These are phyloP conservation scores for Pichia inconspicua DNA, from an alignment of 1,139 yeast species.

Conservation along the genomic window DNA sequence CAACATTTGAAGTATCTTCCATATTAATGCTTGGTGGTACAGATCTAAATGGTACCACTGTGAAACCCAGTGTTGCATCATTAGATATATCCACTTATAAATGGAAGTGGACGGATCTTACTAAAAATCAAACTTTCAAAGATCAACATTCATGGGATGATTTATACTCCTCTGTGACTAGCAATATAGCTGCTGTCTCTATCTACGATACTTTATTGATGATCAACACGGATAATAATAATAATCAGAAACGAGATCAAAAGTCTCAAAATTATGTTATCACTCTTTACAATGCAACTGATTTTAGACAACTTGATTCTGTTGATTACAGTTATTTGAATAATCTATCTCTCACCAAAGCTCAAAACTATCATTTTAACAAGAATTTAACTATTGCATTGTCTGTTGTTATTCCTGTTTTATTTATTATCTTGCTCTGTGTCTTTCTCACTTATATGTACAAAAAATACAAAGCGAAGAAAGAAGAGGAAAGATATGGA, in stretches of 20 bases:
- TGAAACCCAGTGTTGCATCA: constrained; percentile 34
- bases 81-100: constrained; percentile 29
- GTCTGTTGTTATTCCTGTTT: constrained; percentile 26
- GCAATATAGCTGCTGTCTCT: constrained; percentile 7
- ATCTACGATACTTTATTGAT: constrained; percentile 8
- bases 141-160: constrained; percentile 14
- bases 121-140: constrained; percentile 18
- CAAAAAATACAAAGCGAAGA: constrained; percentile 21
- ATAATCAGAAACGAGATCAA: constrained; percentile 12
- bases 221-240: constrained; percentile 6
- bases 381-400: constrained; percentile 24
- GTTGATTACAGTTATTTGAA: constrained; percentile 23
- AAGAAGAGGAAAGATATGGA: constrained; percentile 24
- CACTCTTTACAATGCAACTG: constrained; percentile 26
- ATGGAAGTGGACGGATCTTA: constrained; percentile 36
- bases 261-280: constrained; percentile 15
- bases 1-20: constrained; percentile 26
- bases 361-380: constrained; percentile 11
- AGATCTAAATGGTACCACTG: constrained; percentile 13
- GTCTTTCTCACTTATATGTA: constrained; percentile 18
- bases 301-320: constrained; percentile 19
- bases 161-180: constrained; percentile 10
- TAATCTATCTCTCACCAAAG: background rate
- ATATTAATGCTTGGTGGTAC: constrained; percentile 33
- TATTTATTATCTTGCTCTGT: constrained; percentile 20